Evolutionary conservation across 441 rosid species (phyloP).

Genomic region (Melastoma candidum): DNA sequence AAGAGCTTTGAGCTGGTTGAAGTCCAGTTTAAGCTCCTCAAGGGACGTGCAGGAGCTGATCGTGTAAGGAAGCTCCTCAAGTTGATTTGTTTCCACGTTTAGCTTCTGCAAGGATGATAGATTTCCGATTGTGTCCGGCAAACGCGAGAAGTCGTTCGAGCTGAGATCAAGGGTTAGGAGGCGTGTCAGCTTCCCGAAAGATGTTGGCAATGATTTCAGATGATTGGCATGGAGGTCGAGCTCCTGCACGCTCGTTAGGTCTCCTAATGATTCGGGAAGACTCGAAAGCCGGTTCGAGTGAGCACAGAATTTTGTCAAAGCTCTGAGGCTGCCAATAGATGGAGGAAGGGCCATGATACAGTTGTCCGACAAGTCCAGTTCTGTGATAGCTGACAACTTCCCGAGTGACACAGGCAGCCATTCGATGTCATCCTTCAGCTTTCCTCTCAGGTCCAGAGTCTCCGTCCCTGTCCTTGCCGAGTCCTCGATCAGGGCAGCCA

Average conservation of each 20-base stretch:
- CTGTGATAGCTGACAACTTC: conserved; percentile 32
- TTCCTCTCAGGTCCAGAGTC: conserved; percentile 51
- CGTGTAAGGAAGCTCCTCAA: conserved; percentile 52
- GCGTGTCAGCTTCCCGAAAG: conserved; percentile 38
- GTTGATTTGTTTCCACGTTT: conserved; percentile 45
- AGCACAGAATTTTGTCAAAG: conserved; percentile 39
- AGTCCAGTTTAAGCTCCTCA: conserved; percentile 41
- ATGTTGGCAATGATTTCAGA: conserved; percentile 37
- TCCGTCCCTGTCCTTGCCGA: conserved; percentile 32
- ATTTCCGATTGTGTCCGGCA: conserved; percentile 39
- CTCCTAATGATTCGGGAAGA: conserved; percentile 50
- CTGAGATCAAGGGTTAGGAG: conserved; percentile 39
- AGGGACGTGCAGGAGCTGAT: conserved; percentile 44
- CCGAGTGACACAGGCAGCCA: conserved; percentile 66
- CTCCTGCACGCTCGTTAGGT: conserved; percentile 32
- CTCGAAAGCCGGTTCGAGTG: conserved; percentile 61
- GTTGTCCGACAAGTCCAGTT: conserved; percentile 50
- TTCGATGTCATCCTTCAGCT: conserved; percentile 47
- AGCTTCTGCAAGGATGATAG: conserved; percentile 32
- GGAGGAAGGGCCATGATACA: conserved; percentile 51
- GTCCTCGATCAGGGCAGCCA: conserved; percentile 45
- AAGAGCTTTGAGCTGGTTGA: conserved; percentile 52
- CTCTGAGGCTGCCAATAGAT: conserved; percentile 29
- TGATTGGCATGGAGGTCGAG: conserved; percentile 55
- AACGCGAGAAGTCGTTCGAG: conserved; percentile 34